Percentiles rank a stretch among this genome's conserved stretches.
Conservation (phyloP, 1,139 yeast genomes). For the Saccharomyces pastorianus region DNA sequence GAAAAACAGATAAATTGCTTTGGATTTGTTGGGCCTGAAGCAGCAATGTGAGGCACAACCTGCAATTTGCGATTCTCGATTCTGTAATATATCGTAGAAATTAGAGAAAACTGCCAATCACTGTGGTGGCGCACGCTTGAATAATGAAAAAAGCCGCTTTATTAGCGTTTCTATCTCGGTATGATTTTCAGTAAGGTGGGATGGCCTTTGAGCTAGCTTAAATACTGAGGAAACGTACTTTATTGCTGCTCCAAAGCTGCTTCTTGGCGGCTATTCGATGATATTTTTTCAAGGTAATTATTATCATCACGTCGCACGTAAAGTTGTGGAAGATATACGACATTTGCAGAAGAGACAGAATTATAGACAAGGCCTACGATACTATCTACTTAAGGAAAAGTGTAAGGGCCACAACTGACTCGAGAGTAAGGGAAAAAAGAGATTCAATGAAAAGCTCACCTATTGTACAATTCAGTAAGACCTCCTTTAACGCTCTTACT, state of each 20-base stretch:
- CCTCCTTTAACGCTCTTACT: slow-evolving; percentile 36
- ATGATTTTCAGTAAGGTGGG: too few relatives aligned
- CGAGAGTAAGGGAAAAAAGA: neutral
- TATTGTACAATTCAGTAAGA: neutral
- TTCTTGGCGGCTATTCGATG: neutral
- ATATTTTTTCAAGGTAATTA: neutral
- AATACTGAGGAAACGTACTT: neutral
- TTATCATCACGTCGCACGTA: neutral
- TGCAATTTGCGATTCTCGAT: too few relatives aligned
- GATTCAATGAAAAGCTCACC: neutral
- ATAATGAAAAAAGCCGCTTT: too few relatives aligned
- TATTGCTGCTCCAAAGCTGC: neutral
- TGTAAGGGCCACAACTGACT: neutral
- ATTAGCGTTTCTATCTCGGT: too few relatives aligned
- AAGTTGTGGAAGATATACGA: neutral
- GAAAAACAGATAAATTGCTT: too few relatives aligned
- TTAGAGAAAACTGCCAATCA: too few relatives aligned
- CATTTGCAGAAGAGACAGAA: neutral
- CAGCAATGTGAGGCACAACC: too few relatives aligned
- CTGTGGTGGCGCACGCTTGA: too few relatives aligned
- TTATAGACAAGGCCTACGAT: neutral
- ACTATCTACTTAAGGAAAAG: neutral
- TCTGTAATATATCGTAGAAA: too few relatives aligned
- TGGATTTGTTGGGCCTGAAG: too few relatives aligned
- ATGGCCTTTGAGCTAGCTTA: too few relatives aligned